Conservation (phyloP, 2,329 filamentous ascomycete species). For the Neopestalotiopsis sp. region DNA sequence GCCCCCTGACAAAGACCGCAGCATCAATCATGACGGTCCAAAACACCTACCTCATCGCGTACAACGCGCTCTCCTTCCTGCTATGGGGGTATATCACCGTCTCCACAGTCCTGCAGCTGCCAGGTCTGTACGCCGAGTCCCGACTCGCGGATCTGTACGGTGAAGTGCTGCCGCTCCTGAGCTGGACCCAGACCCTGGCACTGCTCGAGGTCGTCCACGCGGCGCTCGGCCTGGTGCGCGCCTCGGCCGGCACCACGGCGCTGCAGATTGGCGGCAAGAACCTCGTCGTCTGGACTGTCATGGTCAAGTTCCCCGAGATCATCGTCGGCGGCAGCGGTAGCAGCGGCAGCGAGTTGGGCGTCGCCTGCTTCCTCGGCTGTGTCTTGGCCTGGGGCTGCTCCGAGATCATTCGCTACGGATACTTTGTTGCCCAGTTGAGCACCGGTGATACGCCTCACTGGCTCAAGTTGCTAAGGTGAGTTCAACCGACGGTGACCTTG, state of each 20-base stretch:
- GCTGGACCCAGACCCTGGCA: constrained; percentile 56
- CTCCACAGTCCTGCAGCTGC: constrained; percentile 10
- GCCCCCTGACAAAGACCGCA: constrained; percentile 3
- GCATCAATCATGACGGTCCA: constrained; percentile 20
- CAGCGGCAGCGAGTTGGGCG: constrained; percentile 43
- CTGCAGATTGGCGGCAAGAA: constrained; percentile 72
- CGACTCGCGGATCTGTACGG: constrained; percentile 13
- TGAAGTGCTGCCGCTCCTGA: constrained; percentile 19
- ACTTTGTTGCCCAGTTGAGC: constrained; percentile 64
- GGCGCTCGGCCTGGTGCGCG: constrained; percentile 64
- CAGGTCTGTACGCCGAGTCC: not conserved
- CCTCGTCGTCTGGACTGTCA: constrained; percentile 70
- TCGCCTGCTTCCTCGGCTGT: constrained; percentile 55
- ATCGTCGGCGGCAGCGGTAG: not conserved
- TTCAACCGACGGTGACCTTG: not conserved
- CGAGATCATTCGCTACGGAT: constrained; percentile 72
- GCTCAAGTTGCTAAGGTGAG: constrained; percentile 61
- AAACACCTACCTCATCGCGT: constrained; percentile 37
- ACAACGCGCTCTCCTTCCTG: constrained; percentile 32
- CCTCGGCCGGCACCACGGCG: constrained; percentile 66
- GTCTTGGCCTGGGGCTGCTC: constrained; percentile 71
- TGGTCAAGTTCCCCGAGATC: constrained; percentile 55
- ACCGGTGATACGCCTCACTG: constrained; percentile 51
- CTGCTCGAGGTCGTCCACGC: constrained; percentile 67
- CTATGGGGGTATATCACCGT: constrained; percentile 25